Conservation (phyloP, 2,329 filamentous ascomycete species). For the Aspergillus quadricinctus region DNA sequence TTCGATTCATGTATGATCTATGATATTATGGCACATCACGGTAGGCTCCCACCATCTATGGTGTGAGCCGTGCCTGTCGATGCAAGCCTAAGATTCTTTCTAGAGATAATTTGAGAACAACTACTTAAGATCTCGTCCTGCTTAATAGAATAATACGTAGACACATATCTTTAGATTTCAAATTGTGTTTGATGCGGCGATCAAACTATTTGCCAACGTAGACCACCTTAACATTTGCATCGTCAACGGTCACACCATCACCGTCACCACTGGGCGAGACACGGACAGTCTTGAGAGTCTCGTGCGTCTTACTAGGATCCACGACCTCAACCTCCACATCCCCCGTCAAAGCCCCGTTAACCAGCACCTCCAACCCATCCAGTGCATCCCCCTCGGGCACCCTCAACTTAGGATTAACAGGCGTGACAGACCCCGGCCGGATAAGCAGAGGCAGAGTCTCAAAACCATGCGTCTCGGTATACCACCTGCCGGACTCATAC, state of each 20-base stretch:
- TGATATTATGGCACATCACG: neutral
- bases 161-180: neutral
- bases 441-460: constrained; percentile 57
- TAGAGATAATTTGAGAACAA: neutral
- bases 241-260: constrained; percentile 14
- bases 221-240: constrained; percentile 21
- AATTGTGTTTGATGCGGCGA: neutral
- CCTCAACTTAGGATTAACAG: constrained; percentile 24
- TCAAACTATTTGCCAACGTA: constrained; percentile 10
- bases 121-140: neutral
- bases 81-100: neutral
- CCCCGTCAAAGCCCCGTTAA: constrained; percentile 22
- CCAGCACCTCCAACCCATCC: constrained; percentile 26
- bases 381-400: constrained; percentile 25
- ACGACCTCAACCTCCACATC: constrained; percentile 23
- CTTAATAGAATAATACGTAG: neutral
- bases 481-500: constrained; percentile 48
- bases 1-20: constrained; percentile 6
- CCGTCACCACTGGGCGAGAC: constrained; percentile 10
- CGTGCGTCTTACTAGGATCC: constrained; percentile 21
- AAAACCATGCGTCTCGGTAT: constrained; percentile 57
- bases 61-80: neutral
- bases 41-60: neutral
- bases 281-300: constrained; percentile 21
- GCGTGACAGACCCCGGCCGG: constrained; percentile 40